Percentiles rank a stretch among this genome's conserved stretches.
Evolutionary conservation across 768 basidiomycete genomes (phyloP).

Genomic region (Krasilnikovozyma curviuscula): DNA sequence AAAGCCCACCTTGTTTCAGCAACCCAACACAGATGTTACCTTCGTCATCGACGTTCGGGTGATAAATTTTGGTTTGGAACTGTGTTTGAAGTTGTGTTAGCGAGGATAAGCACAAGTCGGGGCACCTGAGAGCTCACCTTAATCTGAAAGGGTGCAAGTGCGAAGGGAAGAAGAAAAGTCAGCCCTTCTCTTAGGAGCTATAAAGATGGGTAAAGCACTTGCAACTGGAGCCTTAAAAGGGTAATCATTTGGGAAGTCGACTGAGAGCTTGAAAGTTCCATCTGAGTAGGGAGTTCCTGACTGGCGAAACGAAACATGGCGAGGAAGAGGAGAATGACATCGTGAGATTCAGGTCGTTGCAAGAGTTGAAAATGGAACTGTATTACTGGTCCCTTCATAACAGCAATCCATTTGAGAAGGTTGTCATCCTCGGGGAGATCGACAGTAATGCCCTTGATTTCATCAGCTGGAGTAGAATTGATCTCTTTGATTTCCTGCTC

Average conservation of each 20-base stretch:
- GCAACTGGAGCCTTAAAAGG: constrained; percentile 28
- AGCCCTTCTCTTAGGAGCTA: no score
- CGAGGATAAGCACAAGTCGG: no score
- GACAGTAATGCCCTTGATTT: constrained; percentile 18
- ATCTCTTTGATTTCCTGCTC: no score
- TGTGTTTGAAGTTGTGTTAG: no score
- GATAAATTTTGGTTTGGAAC: constrained; percentile 26
- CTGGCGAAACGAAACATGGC: constrained; percentile 2
- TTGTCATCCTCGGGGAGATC: constrained; percentile 24
- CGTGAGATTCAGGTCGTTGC: background rate
- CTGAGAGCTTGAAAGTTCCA: constrained; percentile 22
- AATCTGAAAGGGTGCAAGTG: no score
- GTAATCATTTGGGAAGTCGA: constrained; percentile 24
- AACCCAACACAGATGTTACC: constrained; percentile 27
- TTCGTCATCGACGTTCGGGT: constrained; percentile 27
- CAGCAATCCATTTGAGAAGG: constrained; percentile 21
- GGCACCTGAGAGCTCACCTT: no score
- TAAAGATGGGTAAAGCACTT: no score
- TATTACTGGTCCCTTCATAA: constrained; percentile 25
- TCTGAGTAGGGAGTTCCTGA: constrained; percentile 21
- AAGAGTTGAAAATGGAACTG: background rate
- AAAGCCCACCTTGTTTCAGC: no score
- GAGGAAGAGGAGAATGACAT: background rate
- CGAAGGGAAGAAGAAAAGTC: no score
- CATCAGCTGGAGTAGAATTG: no score